A percentile compares a stretch with the other conserved stretches of the same genome.
These are phyloP conservation scores for Globisporangium takayamanum DNA, from an alignment of 352 stramenopile species.

Conservation along the genomic window DNA sequence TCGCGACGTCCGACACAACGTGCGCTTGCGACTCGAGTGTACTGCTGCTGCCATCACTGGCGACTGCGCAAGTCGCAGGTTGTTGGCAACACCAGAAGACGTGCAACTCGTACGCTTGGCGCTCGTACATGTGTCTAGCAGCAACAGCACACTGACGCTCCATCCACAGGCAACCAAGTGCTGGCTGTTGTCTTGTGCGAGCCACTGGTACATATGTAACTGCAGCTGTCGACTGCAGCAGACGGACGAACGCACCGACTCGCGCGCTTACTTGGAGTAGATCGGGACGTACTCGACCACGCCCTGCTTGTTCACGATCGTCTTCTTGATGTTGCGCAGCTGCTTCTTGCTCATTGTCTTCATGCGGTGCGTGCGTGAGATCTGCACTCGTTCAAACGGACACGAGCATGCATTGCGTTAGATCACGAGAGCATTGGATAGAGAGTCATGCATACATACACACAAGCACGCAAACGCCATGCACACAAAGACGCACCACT, in stretches of 20 bases:
- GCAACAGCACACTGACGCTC: no score
- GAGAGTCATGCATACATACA: conserved; percentile 1
- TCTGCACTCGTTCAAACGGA: conserved; percentile 22
- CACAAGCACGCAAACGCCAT: conserved; percentile 8
- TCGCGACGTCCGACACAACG: no score
- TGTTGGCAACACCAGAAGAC: no score
- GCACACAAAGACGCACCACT: conserved; percentile 46
- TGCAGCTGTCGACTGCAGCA: no score
- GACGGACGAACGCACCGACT: neutral
- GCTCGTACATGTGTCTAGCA: no score
- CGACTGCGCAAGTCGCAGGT: no score
- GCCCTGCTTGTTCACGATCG: conserved; percentile 88
- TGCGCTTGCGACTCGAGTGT: no score
- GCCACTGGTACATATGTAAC: no score
- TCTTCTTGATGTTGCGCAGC: conserved; percentile 89
- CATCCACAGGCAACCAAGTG: no score
- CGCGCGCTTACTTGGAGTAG: conserved; percentile 65
- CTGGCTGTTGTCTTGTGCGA: no score
- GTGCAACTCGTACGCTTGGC: no score
- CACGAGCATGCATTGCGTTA: neutral
- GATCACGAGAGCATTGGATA: neutral
- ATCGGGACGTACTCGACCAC: conserved; percentile 85
- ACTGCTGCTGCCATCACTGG: no score
- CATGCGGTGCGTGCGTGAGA: conserved; percentile 80
- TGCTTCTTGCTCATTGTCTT: conserved; percentile 93